Evolutionary conservation across 2,329 filamentous ascomycete species (phyloP), one percentile per base, ranked within the genome.

Genomic region (Paramyrothecium roridum): DNA sequence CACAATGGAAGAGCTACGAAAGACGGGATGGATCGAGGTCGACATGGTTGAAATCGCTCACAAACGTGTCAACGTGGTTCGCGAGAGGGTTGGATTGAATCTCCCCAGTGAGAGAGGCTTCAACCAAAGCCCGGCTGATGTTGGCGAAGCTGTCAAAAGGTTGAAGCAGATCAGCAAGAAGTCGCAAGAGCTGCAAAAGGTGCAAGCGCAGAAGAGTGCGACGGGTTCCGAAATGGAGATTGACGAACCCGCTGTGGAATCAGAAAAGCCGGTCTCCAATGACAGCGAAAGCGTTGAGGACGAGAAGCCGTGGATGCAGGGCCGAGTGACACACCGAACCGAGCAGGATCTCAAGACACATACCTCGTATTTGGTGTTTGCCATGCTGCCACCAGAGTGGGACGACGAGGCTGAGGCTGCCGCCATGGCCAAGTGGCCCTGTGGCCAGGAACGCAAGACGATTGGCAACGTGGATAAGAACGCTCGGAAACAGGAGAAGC

Each of bases 351-450:
- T 98, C 57, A 97, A 96, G 80, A 95, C 90, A 8, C 95, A 99
- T 73, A 99, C 95, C 0, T 95, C 90, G n/a, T 99, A 99, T 70
- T 81, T 99, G 4, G 89, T 96, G 4, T 99, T 99, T 75, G 95
- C 95, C 0, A 78, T 95, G 3, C 74, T 99, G 57, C 93, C 95
- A n/a, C 81, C 86, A 47, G 87, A 90, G 59, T 99, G 95, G 95
- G 87, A 79, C 0, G 87, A 85, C 37, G 89, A 89, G 57, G 91
- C 96, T 61, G 95, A 99, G 73, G 81, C 81, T 33, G 80, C 80
- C 30, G 86, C 87, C 52, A 74, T 81, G 60, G 77, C 81, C 52
- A 83, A 80, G 59, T 91, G 86, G 83, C 85, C 86, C 1, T 82
- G 84, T 52, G 80, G 78, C 23, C 74, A 77, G 43, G 80, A 83